Evolutionary conservation across 306 rosid genomes (phyloP).

Genomic region (Quercus robur): DNA sequence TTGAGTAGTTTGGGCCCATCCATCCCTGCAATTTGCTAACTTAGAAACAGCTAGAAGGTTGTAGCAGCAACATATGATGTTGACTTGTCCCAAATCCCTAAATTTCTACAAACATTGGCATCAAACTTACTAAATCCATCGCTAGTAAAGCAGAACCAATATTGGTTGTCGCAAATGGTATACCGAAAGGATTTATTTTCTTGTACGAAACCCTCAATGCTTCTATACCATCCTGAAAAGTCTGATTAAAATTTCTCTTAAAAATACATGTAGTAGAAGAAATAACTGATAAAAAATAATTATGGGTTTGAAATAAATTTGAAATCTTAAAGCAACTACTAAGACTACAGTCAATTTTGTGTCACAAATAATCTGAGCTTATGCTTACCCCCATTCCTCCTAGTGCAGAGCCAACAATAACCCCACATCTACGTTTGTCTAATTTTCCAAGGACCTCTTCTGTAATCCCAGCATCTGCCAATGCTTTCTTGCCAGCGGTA

Average conservation of each 20-base stretch:
- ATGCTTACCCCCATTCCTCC: slow-evolving; percentile 93
- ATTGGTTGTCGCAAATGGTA: slow-evolving; percentile 87
- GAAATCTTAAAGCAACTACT: background rate
- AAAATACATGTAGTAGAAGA: background rate
- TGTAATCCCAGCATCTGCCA: slow-evolving; percentile 86
- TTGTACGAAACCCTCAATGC: slow-evolving; percentile 76
- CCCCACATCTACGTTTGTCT: slow-evolving; percentile 82
- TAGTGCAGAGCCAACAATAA: slow-evolving; percentile 90
- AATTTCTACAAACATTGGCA: slow-evolving; percentile 12
- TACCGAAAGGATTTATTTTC: slow-evolving; percentile 95
- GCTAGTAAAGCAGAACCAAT: slow-evolving; percentile 98
- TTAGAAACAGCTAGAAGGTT: slow-evolving; percentile 12
- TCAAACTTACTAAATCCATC: slow-evolving; percentile 76
- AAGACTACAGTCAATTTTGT: background rate
- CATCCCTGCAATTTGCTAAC: slow-evolving; percentile 58
- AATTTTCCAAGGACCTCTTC: slow-evolving; percentile 65
- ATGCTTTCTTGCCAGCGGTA: slow-evolving; percentile 90
- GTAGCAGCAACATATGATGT: background rate
- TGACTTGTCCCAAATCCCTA: background rate
- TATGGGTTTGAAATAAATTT: background rate
- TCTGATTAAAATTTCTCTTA: slow-evolving; percentile 41
- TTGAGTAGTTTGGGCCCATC: slow-evolving; percentile 98
- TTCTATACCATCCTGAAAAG: slow-evolving; percentile 81
- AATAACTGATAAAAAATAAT: background rate
- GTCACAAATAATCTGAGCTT: background rate